These are phyloP conservation scores for Agapanthus africanus DNA, from an alignment of 106 monocot species.

Conservation along the genomic window DNA sequence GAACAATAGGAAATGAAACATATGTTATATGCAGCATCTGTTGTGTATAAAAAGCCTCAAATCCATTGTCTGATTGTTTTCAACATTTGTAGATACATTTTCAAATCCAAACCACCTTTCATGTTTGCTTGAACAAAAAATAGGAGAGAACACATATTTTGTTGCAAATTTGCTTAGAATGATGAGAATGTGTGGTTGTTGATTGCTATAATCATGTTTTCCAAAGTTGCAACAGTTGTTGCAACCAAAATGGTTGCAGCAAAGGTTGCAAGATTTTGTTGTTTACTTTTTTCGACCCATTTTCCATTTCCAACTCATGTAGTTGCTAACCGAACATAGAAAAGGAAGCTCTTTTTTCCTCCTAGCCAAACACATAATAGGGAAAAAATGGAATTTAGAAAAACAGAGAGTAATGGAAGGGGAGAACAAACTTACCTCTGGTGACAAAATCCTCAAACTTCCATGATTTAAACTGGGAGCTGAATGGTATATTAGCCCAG, in stretches of 20 bases:
- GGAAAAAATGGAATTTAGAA: background rate
- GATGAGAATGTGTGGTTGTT: too few species aligned
- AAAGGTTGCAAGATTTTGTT: background rate
- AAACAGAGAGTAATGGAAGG: background rate
- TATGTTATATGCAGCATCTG: too few species aligned
- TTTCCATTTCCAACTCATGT: background rate
- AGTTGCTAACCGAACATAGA: background rate
- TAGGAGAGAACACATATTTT: too few species aligned
- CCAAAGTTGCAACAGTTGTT: too few species aligned
- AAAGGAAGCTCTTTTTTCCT: background rate
- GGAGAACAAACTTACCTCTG: constrained; percentile 19
- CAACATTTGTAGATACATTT: too few species aligned
- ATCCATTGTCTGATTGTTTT: too few species aligned
- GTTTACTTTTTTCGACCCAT: background rate
- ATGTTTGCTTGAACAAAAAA: too few species aligned
- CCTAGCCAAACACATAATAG: background rate
- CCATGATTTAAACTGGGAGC: constrained; percentile 10
- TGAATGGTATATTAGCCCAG: constrained; percentile 7
- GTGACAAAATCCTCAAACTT: constrained; percentile 18
- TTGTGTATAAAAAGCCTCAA: too few species aligned
- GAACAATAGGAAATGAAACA: too few species aligned
- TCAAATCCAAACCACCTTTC: too few species aligned
- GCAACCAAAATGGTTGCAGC: background rate
- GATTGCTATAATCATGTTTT: too few species aligned
- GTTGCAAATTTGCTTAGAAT: too few species aligned